Evolutionary conservation across 257 asterid genomes (phyloP).

Genomic region (Striga asiatica): DNA sequence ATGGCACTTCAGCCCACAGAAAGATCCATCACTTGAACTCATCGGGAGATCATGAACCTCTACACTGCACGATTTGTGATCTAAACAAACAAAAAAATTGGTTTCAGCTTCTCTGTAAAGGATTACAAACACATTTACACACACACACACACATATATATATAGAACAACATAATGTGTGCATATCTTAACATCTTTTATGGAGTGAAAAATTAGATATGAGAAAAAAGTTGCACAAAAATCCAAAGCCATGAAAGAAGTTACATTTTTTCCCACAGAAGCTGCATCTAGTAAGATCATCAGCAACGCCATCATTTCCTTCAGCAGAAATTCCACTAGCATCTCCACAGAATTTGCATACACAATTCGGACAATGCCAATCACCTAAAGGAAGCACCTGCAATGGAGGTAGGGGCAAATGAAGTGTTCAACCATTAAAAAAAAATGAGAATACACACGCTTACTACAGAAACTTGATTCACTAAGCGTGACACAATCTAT

Average conservation of each 20-base stretch:
- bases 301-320: constrained; percentile 22
- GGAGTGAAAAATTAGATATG: background rate
- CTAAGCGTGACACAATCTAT: background rate
- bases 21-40: constrained; percentile 38
- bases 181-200: too few species aligned
- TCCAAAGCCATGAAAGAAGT: constrained; percentile 14
- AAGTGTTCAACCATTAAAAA: constrained; percentile 9
- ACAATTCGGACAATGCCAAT: constrained; percentile 95
- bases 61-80: constrained; percentile 61
- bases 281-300: constrained; percentile 46
- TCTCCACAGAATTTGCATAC: constrained; percentile 68
- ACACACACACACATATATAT: too few species aligned
- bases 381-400: constrained; percentile 81
- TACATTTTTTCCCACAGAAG: constrained; percentile 81
- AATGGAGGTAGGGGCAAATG: constrained; percentile 8
- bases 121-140: too few species aligned
- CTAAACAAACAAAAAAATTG: constrained; percentile 26
- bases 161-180: too few species aligned
- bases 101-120: constrained; percentile 14
- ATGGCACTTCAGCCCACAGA: constrained; percentile 71
- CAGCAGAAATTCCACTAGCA: constrained; percentile 26
- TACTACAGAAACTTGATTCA: background rate
- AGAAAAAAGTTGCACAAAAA: constrained; percentile 6
- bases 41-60: constrained; percentile 26
- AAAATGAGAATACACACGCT: background rate